phyloP scores from a whole-genome alignment of 2,329 filamentous ascomycete genomes.

The Fusarium proliferatum region DNA sequence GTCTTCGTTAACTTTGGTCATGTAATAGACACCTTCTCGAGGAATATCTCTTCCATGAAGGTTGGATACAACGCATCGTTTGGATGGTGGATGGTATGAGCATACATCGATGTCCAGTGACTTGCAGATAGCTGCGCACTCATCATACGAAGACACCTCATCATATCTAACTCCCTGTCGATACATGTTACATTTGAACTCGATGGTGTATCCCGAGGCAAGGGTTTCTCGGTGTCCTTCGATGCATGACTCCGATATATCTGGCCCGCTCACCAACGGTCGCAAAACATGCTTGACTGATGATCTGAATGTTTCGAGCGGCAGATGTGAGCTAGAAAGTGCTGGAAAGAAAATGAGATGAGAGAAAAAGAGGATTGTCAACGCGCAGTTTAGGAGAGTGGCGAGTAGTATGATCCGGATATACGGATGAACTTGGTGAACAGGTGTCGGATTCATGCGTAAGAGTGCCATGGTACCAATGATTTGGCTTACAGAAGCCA shows the following conservation, averaged over 20 bases:
- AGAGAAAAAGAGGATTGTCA: neutral
- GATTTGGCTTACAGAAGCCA: rapidly evolving
- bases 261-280: neutral
- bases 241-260: neutral
- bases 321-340: rapidly evolving
- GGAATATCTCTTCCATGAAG: neutral
- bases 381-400: neutral
- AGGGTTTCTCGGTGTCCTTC: neutral
- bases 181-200: neutral
- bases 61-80: neutral
- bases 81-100: neutral
- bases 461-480: neutral
- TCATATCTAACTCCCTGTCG: neutral
- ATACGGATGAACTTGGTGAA: neutral
- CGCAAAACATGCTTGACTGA: neutral
- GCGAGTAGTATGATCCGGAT: neutral
- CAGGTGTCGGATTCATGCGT: neutral
- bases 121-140: neutral
- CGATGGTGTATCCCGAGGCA: neutral
- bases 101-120: neutral
- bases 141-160: neutral
- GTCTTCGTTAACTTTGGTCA: neutral
- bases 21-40: neutral
- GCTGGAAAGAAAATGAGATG: neutral
- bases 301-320: neutral